These are phyloP conservation scores for Yamadazyma sp. DNA, from an alignment of 1,139 yeast species.

Conservation along the genomic window DNA sequence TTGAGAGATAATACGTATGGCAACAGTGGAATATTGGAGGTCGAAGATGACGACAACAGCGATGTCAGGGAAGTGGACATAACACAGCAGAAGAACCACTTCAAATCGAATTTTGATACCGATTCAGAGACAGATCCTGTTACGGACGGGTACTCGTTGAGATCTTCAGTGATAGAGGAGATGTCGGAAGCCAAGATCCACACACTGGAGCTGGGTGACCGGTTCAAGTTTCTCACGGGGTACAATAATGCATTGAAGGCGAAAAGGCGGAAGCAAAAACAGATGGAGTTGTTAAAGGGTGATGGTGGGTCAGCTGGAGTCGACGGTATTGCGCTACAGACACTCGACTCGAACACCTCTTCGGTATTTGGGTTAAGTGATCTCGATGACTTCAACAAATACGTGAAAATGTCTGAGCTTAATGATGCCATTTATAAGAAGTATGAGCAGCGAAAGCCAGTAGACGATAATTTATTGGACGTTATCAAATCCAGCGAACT, in stretches of 20 bases:
- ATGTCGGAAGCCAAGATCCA: slow-evolving; percentile 18
- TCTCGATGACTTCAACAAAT: slow-evolving; percentile 38
- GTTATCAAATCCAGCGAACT: slow-evolving; percentile 32
- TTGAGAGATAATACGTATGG: slow-evolving; percentile 10
- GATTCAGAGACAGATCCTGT: slow-evolving; percentile 14
- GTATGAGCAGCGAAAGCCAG: slow-evolving; percentile 12
- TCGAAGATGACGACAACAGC: slow-evolving; percentile 8
- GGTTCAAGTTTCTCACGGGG: slow-evolving; percentile 30
- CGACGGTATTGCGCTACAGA: slow-evolving; percentile 28
- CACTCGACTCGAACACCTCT: slow-evolving; percentile 18
- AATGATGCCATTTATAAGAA: slow-evolving; percentile 32
- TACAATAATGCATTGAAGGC: slow-evolving; percentile 24
- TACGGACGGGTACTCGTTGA: slow-evolving; percentile 19
- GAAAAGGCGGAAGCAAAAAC: slow-evolving; percentile 9
- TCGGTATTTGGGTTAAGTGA: slow-evolving; percentile 37
- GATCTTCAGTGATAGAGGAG: slow-evolving; percentile 28
- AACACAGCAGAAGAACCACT: slow-evolving; percentile 11
- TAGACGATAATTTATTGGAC: slow-evolving; percentile 24
- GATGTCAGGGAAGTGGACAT: slow-evolving; percentile 11
- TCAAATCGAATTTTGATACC: slow-evolving; percentile 17
- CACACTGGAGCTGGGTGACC: slow-evolving; percentile 18
- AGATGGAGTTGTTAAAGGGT: slow-evolving; percentile 15
- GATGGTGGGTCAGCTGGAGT: background rate
- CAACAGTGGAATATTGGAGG: slow-evolving; percentile 2
- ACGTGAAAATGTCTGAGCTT: slow-evolving; percentile 36